Evolutionary conservation across 257 asterid species (phyloP).

Genomic region (Cordia subcordata): DNA sequence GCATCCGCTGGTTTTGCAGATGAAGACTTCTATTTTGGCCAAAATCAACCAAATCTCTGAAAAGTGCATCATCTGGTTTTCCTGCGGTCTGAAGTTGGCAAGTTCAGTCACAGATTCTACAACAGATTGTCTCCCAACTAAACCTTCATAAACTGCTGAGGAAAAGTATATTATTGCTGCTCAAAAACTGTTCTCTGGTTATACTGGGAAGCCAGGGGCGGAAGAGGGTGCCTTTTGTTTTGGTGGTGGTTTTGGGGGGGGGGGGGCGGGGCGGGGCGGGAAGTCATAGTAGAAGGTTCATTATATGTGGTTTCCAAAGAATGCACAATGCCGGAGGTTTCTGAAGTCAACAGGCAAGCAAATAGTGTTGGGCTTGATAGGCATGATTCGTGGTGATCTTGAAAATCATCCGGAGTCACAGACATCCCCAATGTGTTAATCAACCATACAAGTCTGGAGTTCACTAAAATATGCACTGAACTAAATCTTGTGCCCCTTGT

Average conservation of each 20-base stretch:
- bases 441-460: constrained; percentile 30
- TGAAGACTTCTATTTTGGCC: constrained; percentile 80
- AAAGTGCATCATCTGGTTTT: constrained; percentile 75
- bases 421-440: constrained; percentile 85
- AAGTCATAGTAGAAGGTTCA: constrained; percentile 23
- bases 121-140: constrained; percentile 76
- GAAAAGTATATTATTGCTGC: too few species aligned
- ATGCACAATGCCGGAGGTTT: constrained; percentile 83
- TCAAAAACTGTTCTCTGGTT: constrained; percentile 79
- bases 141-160: constrained; percentile 47
- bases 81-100: constrained; percentile 50
- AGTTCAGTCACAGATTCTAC: constrained; percentile 60
- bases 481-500: too few species aligned
- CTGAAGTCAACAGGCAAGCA: constrained; percentile 28
- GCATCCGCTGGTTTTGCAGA: constrained; percentile 75
- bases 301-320: constrained; percentile 36
- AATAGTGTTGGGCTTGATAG: constrained; percentile 33
- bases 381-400: constrained; percentile 34
- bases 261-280: not conserved
- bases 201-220: constrained; percentile 77
- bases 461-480: too few species aligned
- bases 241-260: constrained; percentile 58
- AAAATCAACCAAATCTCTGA: constrained; percentile 84
- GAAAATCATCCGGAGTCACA: constrained; percentile 51
- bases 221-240: constrained; percentile 37